Percentiles rank a stretch among this genome's conserved stretches.
Conservation (phyloP, 345 rosid genomes). For the Draba incana region DNA sequence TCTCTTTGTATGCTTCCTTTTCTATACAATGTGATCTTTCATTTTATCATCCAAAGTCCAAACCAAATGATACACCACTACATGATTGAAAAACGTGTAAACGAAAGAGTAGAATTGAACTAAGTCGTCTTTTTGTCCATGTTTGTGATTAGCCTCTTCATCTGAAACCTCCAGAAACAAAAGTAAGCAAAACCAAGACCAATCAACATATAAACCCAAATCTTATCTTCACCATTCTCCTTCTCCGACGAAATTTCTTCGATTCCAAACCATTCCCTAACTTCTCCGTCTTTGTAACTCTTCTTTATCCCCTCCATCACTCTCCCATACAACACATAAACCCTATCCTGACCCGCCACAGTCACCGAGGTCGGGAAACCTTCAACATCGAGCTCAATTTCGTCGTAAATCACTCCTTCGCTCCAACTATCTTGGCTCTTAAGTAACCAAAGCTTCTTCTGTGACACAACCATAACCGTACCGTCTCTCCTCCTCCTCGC, state of each 20-base stretch:
- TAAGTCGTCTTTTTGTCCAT: slow-evolving; percentile 59
- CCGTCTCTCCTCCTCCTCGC: slow-evolving; percentile 67
- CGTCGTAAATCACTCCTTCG: slow-evolving; percentile 73
- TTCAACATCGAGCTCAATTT: slow-evolving; percentile 60
- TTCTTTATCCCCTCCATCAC: slow-evolving; percentile 58
- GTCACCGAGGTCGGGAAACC: slow-evolving; percentile 63
- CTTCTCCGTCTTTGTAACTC: slow-evolving; percentile 35
- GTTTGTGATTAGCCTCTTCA: slow-evolving; percentile 62
- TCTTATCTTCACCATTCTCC: slow-evolving; percentile 55
- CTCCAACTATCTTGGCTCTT: slow-evolving; percentile 81
- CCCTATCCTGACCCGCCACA: slow-evolving; percentile 63
- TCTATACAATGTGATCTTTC: slow-evolving; percentile 15
- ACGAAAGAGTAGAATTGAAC: neutral
- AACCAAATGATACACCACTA: neutral
- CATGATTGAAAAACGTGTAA: slow-evolving; percentile 14
- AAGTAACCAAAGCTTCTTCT: slow-evolving; percentile 60
- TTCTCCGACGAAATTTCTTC: slow-evolving; percentile 60
- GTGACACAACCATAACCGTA: slow-evolving; percentile 65
- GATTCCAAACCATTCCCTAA: slow-evolving; percentile 59
- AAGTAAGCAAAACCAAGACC: slow-evolving; percentile 85
- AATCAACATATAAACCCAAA: slow-evolving; percentile 64
- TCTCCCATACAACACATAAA: slow-evolving; percentile 73
- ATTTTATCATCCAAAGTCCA: slow-evolving; percentile 1
- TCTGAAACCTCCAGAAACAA: slow-evolving; percentile 73
- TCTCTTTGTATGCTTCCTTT: neutral